phyloP scores from a whole-genome alignment of 73 alveolate species.

The Tetrahymena thermophila region DNA sequence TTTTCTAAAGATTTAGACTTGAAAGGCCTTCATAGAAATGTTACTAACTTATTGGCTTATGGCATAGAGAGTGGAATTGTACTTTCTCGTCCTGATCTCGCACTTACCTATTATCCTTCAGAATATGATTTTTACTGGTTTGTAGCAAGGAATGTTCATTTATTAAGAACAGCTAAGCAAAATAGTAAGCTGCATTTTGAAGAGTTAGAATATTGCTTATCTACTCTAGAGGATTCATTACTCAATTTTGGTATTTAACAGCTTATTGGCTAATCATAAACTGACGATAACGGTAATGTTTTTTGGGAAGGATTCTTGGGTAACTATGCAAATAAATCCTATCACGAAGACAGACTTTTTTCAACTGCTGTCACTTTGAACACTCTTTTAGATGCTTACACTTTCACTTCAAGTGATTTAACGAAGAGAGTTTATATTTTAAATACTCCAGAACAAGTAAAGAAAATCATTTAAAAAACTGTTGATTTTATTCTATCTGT shows the following conservation, averaged over 20 bases:
- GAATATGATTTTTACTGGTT: neutral
- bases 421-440: neutral
- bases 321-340: neutral
- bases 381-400: neutral
- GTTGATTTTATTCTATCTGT: neutral
- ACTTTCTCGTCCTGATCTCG: neutral
- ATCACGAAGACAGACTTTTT: neutral
- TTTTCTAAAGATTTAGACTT: neutral
- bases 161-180: neutral
- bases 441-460: neutral
- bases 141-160: neutral
- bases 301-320: neutral
- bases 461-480: neutral
- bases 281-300: neutral
- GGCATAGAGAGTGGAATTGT: neutral
- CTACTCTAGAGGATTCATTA: neutral
- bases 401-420: neutral
- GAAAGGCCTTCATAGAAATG: neutral
- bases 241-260: neutral
- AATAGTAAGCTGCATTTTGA: neutral
- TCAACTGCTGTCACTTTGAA: neutral
- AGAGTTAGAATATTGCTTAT: neutral
- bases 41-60: neutral
- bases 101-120: neutral
- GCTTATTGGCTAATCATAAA: neutral